Evolutionary conservation across 495 filamentous ascomycete genomes (phyloP).

Genomic region (Tetracladium marchalianum): DNA sequence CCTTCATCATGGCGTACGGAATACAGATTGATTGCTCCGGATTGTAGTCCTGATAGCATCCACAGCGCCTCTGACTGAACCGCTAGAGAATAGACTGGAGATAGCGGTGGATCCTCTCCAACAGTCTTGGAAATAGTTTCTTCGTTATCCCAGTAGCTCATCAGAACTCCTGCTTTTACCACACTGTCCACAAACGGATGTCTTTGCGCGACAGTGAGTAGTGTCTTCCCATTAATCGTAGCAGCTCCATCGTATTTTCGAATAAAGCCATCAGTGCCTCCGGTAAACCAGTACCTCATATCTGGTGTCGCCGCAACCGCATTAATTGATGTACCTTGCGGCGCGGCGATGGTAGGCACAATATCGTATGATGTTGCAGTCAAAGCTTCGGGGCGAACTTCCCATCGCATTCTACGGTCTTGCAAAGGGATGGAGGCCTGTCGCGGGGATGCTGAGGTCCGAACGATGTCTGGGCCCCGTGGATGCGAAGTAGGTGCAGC

Average conservation of each 20-base stretch:
- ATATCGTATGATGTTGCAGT: constrained; percentile 89
- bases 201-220: constrained; percentile 88
- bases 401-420: constrained; percentile 44
- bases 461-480: constrained; percentile 20
- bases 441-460: constrained; percentile 39
- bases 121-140: constrained; percentile 32
- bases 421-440: constrained; percentile 29
- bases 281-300: constrained; percentile 90
- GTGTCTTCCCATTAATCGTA: constrained; percentile 87
- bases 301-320: constrained; percentile 85
- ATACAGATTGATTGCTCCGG: constrained; percentile 85
- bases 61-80: constrained; percentile 83
- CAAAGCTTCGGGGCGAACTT: constrained; percentile 67
- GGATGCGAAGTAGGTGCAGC: constrained; percentile 18
- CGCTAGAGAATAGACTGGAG: constrained; percentile 89
- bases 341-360: constrained; percentile 90
- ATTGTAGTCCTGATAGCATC: constrained; percentile 83
- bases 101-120: constrained; percentile 47
- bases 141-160: constrained; percentile 95
- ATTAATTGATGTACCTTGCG: constrained; percentile 93
- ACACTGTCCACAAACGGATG: constrained; percentile 98
- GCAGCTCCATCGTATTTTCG: constrained; percentile 93
- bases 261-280: constrained; percentile 88
- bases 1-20: constrained; percentile 94
- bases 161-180: constrained; percentile 80